These are phyloP conservation scores for Kodamaea alishanica DNA, from an alignment of 1,139 yeast genomes.

Conservation along the genomic window DNA sequence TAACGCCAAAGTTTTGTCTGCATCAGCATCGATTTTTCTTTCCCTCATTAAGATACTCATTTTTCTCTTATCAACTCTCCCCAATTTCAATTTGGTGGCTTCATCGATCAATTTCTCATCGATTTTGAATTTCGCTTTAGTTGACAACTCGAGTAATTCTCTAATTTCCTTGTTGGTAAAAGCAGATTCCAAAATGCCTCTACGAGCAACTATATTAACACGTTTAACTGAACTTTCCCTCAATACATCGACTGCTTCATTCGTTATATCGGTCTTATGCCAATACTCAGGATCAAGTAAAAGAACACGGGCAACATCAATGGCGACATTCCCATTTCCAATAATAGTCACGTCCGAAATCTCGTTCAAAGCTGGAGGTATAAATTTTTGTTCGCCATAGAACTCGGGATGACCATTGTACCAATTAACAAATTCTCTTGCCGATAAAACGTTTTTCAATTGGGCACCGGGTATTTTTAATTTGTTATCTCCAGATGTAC, in stretches of 20 bases:
- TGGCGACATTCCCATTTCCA: conserved; percentile 98
- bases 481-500: conserved; percentile 55
- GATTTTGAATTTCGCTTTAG: conserved; percentile 57
- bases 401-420: conserved; percentile 83
- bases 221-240: conserved; percentile 50
- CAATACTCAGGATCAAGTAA: conserved; percentile 59
- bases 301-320: conserved; percentile 82
- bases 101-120: conserved; percentile 40
- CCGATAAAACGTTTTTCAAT: conserved; percentile 67
- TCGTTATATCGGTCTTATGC: conserved; percentile 70
- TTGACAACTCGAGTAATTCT: conserved; percentile 64
- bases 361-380: conserved; percentile 42
- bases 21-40: conserved; percentile 17
- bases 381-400: conserved; percentile 3
- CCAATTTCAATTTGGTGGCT: conserved; percentile 42
- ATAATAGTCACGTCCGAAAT: conserved; percentile 70
- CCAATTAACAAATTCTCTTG: conserved; percentile 92
- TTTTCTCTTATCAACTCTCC: conserved; percentile 68
- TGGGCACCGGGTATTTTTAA: conserved; percentile 61
- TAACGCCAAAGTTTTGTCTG: conserved; percentile 58
- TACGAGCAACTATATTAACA: conserved; percentile 76
- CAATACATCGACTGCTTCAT: conserved; percentile 54
- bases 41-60: conserved; percentile 56
- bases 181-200: conserved; percentile 81
- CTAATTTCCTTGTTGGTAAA: conserved; percentile 91